Evolutionary conservation across 192 early-diverging fungal genomes (phyloP), one percentile per base, ranked within the genome.

Genomic region (Coemansia sp.): DNA sequence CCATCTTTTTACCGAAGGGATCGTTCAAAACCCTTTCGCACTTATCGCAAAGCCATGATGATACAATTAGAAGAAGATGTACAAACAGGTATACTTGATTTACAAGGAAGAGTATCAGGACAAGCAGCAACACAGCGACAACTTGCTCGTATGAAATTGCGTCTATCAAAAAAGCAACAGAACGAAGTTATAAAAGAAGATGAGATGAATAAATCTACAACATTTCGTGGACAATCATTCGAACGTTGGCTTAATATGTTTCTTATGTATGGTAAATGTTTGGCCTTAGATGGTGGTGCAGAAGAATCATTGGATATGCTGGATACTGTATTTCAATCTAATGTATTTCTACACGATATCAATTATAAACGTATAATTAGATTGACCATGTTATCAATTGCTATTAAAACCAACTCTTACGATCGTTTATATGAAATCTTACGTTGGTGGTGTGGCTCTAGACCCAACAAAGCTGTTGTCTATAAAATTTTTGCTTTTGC

Each of bases 211-310:
- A 6, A 22, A 23, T 17, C 39, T 52, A 79, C 76, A n/a, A 74
- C 76, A 51, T 82, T 82, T 58, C 84, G 76, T 30, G 76, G 72
- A 5, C 66, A 76, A 23, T 30, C 51, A 36, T 85, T 85, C 39
- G 63, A 55, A 21, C 59, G 63, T 21, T 85, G 84, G 84, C 27
- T 66, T 8, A 63, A 73, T 31, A 74, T 85, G 68, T 82, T 85
- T 24, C 66, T 82, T n/a, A 29, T 63, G 52, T 82, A 79, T 53
- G 70, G 52, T 7, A 67, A 75, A 30, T 76, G 74, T 22, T 66
- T 85, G 68, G 50, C 66, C 3, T 53, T 79, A 2, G 60, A 61
- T 46, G 53, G 52, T 11, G 64, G 64, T 10, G 6, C 59, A 2
- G 53, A 36, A 21, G 71, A 63, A 22, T 79, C 84, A 5, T 19